phyloP scores from a whole-genome alignment of 2,329 filamentous ascomycete genomes.

The Scytalidium lignicola region DNA sequence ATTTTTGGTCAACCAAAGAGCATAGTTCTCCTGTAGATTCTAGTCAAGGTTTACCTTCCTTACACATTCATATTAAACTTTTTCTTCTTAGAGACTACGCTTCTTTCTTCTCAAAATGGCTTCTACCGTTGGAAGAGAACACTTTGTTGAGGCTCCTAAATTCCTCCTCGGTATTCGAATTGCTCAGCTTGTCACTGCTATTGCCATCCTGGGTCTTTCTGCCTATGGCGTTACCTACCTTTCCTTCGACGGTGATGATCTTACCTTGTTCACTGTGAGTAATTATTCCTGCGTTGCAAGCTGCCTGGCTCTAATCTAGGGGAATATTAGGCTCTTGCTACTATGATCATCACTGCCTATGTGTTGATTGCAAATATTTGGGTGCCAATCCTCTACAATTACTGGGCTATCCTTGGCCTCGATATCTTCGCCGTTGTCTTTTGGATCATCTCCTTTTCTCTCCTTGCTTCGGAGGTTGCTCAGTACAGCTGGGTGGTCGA shows the following conservation, averaged over 20 bases:
- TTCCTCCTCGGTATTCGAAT: conserved; percentile 7
- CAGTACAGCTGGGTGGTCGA: neutral
- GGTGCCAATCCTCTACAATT: conserved; percentile 39
- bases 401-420: conserved; percentile 46
- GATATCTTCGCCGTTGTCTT: conserved; percentile 48
- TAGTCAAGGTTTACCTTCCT: too few relatives aligned
- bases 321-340: conserved; percentile 30
- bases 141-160: neutral
- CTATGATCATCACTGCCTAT: conserved; percentile 42
- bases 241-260: conserved; percentile 20
- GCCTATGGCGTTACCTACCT: conserved; percentile 37
- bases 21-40: too few relatives aligned
- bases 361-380: conserved; percentile 33
- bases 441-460: conserved; percentile 36
- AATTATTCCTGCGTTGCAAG: conserved; percentile 16
- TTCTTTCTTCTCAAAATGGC: neutral
- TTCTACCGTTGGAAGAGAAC: neutral
- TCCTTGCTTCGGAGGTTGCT: conserved; percentile 12
- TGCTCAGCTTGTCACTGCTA: conserved; percentile 31
- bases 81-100: neutral
- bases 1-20: too few relatives aligned
- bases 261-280: conserved; percentile 34
- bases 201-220: conserved; percentile 42
- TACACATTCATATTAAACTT: too few relatives aligned
- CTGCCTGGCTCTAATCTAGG: conserved; percentile 1